Base-by-base conservation (phyloP, 2,329 filamentous ascomycete genomes). In the Fusarium coicis region DNA sequence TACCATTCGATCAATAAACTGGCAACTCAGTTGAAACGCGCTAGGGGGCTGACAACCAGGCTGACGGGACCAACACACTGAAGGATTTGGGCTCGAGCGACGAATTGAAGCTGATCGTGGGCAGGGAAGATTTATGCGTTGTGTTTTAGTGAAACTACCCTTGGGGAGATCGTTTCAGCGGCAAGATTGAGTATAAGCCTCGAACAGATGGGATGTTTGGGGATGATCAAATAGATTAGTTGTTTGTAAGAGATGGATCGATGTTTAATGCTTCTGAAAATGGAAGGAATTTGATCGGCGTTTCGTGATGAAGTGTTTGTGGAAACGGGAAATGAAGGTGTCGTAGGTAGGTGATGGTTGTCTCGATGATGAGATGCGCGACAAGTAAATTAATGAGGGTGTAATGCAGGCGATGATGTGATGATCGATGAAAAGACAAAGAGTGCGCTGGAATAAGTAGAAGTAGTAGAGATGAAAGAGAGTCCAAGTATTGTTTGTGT, bases 1-100 rank as follows among this genome's bases (percentile, higher is more conserved):
- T 76, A 65, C 65, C 68, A 60, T 68, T 60, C 57, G 50, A 64
- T 72, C 58, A 68, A 70, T 76, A 57, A 76, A 72, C 61, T 66
- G 63, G 66, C 64, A 66, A 76, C 75, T 47, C 43, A 21, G 63
- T 72, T 75, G 75, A 77, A 77, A 77, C 75, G 49, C 69, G 63
- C 66, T 72, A 66, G 72, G 66, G 71, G 65, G 72, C 72, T 74
- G 53, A 74, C 60, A 46, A 52, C 56, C 63, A 74, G 40, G 55
- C 63, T 58, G 67, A 70, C 32, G 47, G 57, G 57, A 66, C 66
- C 63, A 66, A 69, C 49, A 70, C 44, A 53, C 65, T 69, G 53
- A 60, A 61, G 39, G 47, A 62, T 70, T 52, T 40, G 47, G 32
- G 53, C n/a, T 67, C 40, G 46, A 63, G 49, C 53, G 42, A 44